Percentiles rank a stretch among this genome's conserved stretches.
These are phyloP conservation scores for Suillus lakei DNA, from an alignment of 768 basidiomycete species.

Conservation along the genomic window DNA sequence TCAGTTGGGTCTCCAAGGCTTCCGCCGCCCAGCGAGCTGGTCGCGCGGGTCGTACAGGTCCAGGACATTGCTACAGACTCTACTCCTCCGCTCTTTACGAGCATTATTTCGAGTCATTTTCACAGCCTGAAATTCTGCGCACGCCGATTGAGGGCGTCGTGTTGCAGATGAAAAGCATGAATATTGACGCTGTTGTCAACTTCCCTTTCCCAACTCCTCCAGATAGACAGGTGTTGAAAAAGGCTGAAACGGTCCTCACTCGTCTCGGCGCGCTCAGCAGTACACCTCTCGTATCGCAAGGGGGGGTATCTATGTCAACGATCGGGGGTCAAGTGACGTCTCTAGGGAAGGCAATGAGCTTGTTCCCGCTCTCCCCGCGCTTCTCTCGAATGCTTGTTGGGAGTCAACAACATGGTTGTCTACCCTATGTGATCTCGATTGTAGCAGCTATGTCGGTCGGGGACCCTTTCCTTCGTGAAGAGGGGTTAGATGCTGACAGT, in stretches of 20 bases:
- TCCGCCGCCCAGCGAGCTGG: slow-evolving; percentile 94
- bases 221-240: slow-evolving; percentile 71
- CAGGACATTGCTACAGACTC: slow-evolving; percentile 96
- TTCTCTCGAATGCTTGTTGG: slow-evolving; percentile 96
- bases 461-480: slow-evolving; percentile 92
- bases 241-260: slow-evolving; percentile 81
- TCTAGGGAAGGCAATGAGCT: slow-evolving; percentile 88
- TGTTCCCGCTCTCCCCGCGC: slow-evolving; percentile 92
- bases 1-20: slow-evolving; percentile 95
- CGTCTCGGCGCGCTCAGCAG: slow-evolving; percentile 81
- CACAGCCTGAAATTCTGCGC: slow-evolving; percentile 89
- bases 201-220: slow-evolving; percentile 99
- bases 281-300: slow-evolving; percentile 29
- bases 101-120: slow-evolving; percentile 86
- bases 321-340: slow-evolving; percentile 77
- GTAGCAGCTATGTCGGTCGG: slow-evolving; percentile 93
- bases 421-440: slow-evolving; percentile 90
- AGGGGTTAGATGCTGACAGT: slow-evolving; percentile 54
- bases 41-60: slow-evolving; percentile 96
- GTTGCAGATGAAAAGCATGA: slow-evolving; percentile 99
- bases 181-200: slow-evolving; percentile 94
- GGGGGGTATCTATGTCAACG: slow-evolving; percentile 23
- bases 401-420: slow-evolving; percentile 82
- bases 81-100: slow-evolving; percentile 97
- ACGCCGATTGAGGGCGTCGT: slow-evolving; percentile 98